phyloP scores from a whole-genome alignment of 352 stramenopile species.

The Globisporangium emineosum region DNA sequence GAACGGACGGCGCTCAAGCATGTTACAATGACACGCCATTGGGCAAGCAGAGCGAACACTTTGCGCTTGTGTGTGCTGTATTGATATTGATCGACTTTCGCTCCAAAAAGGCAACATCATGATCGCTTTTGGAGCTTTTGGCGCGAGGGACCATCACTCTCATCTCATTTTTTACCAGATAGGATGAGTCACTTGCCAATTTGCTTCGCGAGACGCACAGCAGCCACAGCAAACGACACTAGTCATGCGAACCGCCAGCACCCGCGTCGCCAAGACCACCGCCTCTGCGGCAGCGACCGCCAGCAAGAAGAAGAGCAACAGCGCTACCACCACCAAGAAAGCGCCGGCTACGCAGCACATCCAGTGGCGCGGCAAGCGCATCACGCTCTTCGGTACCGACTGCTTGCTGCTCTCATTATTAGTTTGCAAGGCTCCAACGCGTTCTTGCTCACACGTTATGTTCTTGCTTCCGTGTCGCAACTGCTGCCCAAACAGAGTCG shows the following conservation, averaged over 20 bases:
- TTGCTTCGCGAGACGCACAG: background rate
- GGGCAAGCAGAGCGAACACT: no score
- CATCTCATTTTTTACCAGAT: background rate
- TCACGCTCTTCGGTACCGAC: slow-evolving; percentile 70
- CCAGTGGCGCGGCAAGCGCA: slow-evolving; percentile 64
- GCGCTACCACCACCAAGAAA: slow-evolving; percentile 19
- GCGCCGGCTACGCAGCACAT: slow-evolving; percentile 44
- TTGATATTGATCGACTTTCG: slow-evolving; percentile 10
- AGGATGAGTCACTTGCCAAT: slow-evolving; percentile 5
- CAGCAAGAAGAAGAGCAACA: slow-evolving; percentile 7
- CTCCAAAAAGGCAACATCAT: slow-evolving; percentile 1
- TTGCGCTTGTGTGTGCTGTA: no score
- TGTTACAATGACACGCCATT: background rate
- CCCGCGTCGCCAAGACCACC: slow-evolving; percentile 7
- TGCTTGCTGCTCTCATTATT: background rate
- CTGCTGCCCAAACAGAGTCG: slow-evolving; percentile 41
- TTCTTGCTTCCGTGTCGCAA: background rate
- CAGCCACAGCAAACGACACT: background rate
- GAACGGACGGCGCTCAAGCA: background rate
- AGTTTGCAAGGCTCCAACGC: background rate
- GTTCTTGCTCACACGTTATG: background rate
- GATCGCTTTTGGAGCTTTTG: background rate
- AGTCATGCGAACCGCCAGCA: background rate
- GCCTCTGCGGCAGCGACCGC: background rate
- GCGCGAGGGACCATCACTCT: slow-evolving; percentile 13